Evolutionary conservation across 2,329 filamentous ascomycete genomes (phyloP), one percentile per base, ranked within the genome.

Genomic region (Colletotrichum eleusines): DNA sequence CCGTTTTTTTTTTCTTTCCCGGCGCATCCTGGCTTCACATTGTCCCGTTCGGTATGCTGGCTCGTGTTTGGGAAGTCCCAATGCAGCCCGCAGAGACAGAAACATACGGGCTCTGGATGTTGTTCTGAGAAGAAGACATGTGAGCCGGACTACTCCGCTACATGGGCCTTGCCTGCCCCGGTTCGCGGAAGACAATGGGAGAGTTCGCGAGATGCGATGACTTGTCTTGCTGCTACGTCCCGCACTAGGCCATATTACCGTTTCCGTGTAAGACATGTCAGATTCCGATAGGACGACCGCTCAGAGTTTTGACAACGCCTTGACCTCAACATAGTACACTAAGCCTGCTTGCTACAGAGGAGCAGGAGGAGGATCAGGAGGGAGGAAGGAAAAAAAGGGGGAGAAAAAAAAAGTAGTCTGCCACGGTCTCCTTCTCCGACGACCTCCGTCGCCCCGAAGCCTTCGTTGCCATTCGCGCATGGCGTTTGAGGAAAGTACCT

Each of bases 191-290:
- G 59, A 71, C 68, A 67, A 61, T 63, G 54, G 57, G 53, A 71
- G 53, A 67, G 71, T 67, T 72, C 58, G 60, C 55, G 63, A 61
- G 50, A 72, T 72, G 54, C 68, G 71, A 68, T 73, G 70, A 72
- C 70, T 71, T 71, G 68, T 68, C 64, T 58, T 28, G 61, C 61
- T 48, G 60, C 44, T 20, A 12, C 26, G 46, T 11, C 31, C 38
- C 28, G 23, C 16, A 46, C 46, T 33, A 6, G 18, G 18, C 33
- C 63, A 55, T 28, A 63, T 23, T 31, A 26, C 16, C 31, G 23
- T 12, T n/a, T 66, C 50, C 26, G 55, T 50, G 38, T 60, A 48
- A 67, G 50, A 58, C 48, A 71, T 59, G 64, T 63, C 63, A 71
- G 53, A 62, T 62, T 50, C 68, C 57, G 63, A 71, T 23, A 69